Base-by-base conservation (phyloP, 2,329 filamentous ascomycete genomes). In the Aspergillus sp. region DNA sequence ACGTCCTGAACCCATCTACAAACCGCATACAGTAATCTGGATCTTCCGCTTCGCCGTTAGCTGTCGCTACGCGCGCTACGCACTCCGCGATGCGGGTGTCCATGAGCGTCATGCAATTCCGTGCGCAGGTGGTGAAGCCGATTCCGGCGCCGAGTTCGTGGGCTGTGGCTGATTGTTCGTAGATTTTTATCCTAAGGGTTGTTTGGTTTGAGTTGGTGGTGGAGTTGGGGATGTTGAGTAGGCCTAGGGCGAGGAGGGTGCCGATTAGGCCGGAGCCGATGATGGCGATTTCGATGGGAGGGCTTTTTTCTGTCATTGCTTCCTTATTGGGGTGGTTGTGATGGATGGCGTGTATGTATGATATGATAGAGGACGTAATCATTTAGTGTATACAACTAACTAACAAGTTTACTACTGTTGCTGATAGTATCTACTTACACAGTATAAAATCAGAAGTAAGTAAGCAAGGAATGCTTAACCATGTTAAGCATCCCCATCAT, bases 241-340 rank as follows among this genome's bases (percentile, higher is more conserved):
- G 62, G 13, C 71, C 72, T 1, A 72, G 51, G 17, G 71, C 66
- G 0, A 70, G 63, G 4, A 65, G 51, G 2, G 67, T 32, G 19
- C 72, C 72, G 49, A 69, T 68, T 8, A 73, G 68, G 52, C 72
- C 72, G 32, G 63, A 65, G 49, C 72, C 72, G 38, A 73, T 62
- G n/a, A 74, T 71, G 36, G 70, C 70, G 27, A 71, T 57, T 4
- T 68, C 56, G 23, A 23, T 23, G 5, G 23, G 5, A 6, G 23
- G 23, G 5, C 1, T 23, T 23, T 23, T 23, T 2, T 23, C 23
- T 23, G 23, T 2, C 23, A 23, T 23, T 23, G 23, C 23, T 23
- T 6, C 6, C 23, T 23, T 23, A 6, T 23, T 23, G 23, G 1
- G 5, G 23, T 6, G 21, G 23, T 23, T 23, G 23, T 23, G 23